Evolutionary conservation across 2,329 filamentous ascomycete species (phyloP).

Genomic region (Calonectria crousiana): DNA sequence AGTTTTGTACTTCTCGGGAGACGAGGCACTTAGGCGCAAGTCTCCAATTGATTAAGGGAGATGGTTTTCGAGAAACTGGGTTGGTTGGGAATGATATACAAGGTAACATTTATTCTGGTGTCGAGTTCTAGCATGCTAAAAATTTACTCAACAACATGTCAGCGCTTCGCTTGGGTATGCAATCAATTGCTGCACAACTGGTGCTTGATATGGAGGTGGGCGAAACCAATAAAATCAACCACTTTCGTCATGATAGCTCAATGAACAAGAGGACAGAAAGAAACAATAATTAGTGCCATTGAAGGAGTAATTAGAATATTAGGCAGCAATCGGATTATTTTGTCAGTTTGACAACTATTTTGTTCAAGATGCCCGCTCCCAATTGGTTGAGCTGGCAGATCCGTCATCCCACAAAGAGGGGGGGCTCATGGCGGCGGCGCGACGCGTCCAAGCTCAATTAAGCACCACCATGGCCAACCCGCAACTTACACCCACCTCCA

Average conservation of each 20-base stretch:
- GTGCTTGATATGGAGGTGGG: neutral
- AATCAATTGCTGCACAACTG: neutral
- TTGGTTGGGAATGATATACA: neutral
- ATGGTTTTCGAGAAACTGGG: too few species aligned
- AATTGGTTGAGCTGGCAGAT: neutral
- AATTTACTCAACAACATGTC: neutral
- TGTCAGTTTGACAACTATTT: neutral
- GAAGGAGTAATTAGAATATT: neutral
- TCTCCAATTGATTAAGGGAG: too few species aligned
- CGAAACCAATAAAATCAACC: neutral
- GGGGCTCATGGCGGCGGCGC: constrained; percentile 25
- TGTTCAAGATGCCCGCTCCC: neutral
- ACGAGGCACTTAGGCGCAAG: too few species aligned
- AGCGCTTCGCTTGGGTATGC: neutral
- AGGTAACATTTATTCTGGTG: neutral
- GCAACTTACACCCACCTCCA: constrained; percentile 15
- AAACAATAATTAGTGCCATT: neutral
- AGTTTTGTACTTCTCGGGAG: too few species aligned
- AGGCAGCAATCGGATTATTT: neutral
- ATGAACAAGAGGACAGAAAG: neutral
- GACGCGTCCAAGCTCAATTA: constrained; percentile 32
- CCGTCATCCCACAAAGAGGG: neutral
- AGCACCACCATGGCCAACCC: constrained; percentile 22
- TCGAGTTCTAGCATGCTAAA: neutral
- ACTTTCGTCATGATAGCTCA: neutral